Conservation (phyloP, 2,329 filamentous ascomycete species). For the Beauveria scarabaeidicola region DNA sequence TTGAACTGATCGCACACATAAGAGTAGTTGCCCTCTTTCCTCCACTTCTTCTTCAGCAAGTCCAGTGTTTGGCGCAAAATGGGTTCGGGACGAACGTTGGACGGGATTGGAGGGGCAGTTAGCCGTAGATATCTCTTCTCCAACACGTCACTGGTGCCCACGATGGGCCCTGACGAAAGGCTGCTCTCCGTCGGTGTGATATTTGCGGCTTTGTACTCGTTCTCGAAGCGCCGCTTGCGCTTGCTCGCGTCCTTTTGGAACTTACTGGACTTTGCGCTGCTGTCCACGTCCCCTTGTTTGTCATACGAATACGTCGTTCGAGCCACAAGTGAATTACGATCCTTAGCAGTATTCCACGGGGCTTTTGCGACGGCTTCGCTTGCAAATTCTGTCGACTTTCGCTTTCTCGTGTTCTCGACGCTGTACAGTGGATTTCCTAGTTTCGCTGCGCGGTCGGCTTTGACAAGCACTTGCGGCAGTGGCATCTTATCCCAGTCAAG, state of each 20-base stretch:
- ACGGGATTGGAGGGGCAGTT: conserved; percentile 80
- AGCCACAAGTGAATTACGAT: conserved; percentile 53
- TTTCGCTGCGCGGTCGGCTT: conserved; percentile 54
- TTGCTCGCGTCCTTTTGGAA: conserved; percentile 85
- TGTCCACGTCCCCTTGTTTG: conserved; percentile 36
- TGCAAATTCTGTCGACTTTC: conserved; percentile 65
- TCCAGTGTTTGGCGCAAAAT: conserved; percentile 80
- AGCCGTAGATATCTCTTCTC: conserved; percentile 95
- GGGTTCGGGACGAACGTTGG: conserved; percentile 75
- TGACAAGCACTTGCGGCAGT: conserved; percentile 76
- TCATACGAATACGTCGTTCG: conserved; percentile 56
- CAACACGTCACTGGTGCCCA: conserved; percentile 73
- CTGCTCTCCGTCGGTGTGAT: conserved; percentile 49
- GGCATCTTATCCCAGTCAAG: conserved; percentile 79
- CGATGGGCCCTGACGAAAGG: conserved; percentile 59
- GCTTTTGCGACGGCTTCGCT: conserved; percentile 47
- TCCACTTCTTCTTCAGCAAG: conserved; percentile 90
- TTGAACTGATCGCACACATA: conserved; percentile 99
- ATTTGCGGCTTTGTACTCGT: conserved; percentile 48
- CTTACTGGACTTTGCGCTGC: conserved; percentile 65
- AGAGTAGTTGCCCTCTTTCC: conserved; percentile 82
- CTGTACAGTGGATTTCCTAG: conserved; percentile 29
- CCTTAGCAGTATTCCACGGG: conserved; percentile 70
- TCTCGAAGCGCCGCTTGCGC: conserved; percentile 79
- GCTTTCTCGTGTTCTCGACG: conserved; percentile 55